Conservation (phyloP, 2,329 filamentous ascomycete genomes). For the Penicillium aurantiogriseum region DNA sequence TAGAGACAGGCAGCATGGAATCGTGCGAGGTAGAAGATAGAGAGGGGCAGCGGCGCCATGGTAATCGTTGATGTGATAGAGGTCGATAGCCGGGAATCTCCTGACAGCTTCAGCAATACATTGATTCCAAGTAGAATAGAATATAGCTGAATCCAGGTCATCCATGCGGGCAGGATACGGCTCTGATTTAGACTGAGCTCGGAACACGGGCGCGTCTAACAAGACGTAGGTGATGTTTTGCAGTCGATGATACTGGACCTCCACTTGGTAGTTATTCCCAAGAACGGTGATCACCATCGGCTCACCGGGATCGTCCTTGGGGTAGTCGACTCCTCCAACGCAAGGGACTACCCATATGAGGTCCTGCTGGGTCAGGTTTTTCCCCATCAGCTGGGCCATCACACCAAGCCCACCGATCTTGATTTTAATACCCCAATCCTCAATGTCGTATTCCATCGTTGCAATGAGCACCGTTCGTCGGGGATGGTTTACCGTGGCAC, state of each 20-base stretch:
- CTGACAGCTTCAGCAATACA: conserved; percentile 64
- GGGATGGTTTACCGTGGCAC: conserved; percentile 27
- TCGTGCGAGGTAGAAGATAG: conserved; percentile 61
- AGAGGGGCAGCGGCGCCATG: conserved; percentile 63
- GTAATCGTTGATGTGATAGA: conserved; percentile 67
- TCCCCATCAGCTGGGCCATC: conserved; percentile 69
- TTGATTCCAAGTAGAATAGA: conserved; percentile 69
- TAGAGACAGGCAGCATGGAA: conserved; percentile 62
- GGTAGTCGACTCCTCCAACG: conserved; percentile 65
- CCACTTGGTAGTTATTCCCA: conserved; percentile 59
- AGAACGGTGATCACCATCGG: conserved; percentile 63
- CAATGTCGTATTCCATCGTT: conserved; percentile 71
- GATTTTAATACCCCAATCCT: conserved; percentile 68
- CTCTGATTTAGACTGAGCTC: conserved; percentile 61
- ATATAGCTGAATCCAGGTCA: conserved; percentile 64
- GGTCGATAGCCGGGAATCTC: conserved; percentile 61
- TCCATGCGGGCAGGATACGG: conserved; percentile 69
- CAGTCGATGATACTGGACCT: conserved; percentile 62
- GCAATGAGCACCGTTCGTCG: conserved; percentile 62
- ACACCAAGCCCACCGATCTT: conserved; percentile 70
- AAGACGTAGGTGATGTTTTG: conserved; percentile 68
- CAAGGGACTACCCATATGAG: conserved; percentile 63
- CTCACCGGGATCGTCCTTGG: conserved; percentile 57
- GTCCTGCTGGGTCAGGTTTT: conserved; percentile 62
- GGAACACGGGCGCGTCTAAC: conserved; percentile 65